Evolutionary conservation across 345 rosid species (phyloP), one percentile per base, ranked within the genome.

Genomic region (Acer yangbiense): DNA sequence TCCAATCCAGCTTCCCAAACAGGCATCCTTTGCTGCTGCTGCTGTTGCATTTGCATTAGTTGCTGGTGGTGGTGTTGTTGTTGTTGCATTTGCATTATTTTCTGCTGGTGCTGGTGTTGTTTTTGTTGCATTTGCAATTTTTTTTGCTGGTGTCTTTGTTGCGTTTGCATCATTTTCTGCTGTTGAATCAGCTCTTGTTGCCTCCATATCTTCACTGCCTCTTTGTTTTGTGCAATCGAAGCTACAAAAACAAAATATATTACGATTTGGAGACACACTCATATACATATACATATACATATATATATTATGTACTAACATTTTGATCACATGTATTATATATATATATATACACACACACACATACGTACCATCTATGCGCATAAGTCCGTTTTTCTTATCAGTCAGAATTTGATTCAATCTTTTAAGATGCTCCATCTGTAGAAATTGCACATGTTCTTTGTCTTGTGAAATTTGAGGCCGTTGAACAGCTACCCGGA

Each of bases 171-270:
- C 39, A 35, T 35, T 35, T 35, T 35, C 39, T 35, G 39, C 39
- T 35, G 39, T 35, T 35, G 39, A 35, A 35, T 35, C 39, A 35
- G 39, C 39, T 35, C 39, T 35, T 35, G 39, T 35, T 35, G 39
- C 6, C 39, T 35, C 39, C 39, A 35, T 35, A 35, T 35, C 39
- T 35, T 35, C 39, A 35, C 39, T 83, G 81, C 79, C n/a, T 72
- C 81, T 72, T 23, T 74, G 27, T 71, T 78, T 44, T 67, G 12
- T 69, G 71, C 76, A 58, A 85, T 76, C 46, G 76, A 76, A 46
- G 71, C 88, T 85, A 58, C 68, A 65, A 52, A 46, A 57, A 16
- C 55, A 52, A 21, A 52, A 60, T 0, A 64, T 9, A 29, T 5
- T 60, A 18, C 2, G 58, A 25, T 14, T 18, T 11, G 3, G 6